Percentiles rank a stretch among this genome's conserved stretches.
Evolutionary conservation across 2,329 filamentous ascomycete genomes (phyloP).

Genomic region (Byssothecium circinans): DNA sequence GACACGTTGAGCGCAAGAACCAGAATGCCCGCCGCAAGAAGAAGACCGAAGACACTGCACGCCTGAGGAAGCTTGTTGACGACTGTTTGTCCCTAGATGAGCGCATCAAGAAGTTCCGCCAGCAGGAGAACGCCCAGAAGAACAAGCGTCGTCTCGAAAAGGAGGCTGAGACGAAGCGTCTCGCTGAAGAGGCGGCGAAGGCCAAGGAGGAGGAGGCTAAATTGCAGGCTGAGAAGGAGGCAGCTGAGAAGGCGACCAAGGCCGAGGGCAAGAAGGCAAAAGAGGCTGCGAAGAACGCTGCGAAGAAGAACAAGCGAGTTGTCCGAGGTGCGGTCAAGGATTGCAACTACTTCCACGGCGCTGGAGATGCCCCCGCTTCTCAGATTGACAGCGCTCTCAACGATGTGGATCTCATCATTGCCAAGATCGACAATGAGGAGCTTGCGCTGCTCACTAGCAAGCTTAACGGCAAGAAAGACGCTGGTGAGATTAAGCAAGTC

Average conservation of each 20-base stretch:
- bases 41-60: constrained; percentile 96
- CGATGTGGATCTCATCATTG: constrained; percentile 84
- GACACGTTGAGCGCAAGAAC: constrained; percentile 98
- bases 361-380: constrained; percentile 68
- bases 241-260: constrained; percentile 79
- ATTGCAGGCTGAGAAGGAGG: constrained; percentile 80
- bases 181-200: constrained; percentile 79
- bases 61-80: constrained; percentile 87
- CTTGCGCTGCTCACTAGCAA: constrained; percentile 80
- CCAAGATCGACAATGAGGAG: constrained; percentile 88
- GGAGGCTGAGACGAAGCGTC: constrained; percentile 87
- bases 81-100: constrained; percentile 82
- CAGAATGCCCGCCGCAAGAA: constrained; percentile 97
- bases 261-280: constrained; percentile 93
- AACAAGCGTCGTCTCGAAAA: constrained; percentile 91
- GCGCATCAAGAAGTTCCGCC: constrained; percentile 95
- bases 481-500: constrained; percentile 79
- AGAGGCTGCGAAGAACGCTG: constrained; percentile 96
- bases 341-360: constrained; percentile 86
- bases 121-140: constrained; percentile 89
- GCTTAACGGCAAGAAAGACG: constrained; percentile 75
- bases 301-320: constrained; percentile 99
- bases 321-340: constrained; percentile 94
- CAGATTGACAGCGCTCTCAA: constrained; percentile 81
- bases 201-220: constrained; percentile 83